Evolutionary conservation across 2,329 filamentous ascomycete species (phyloP).

Genomic region (Trichoderma koningii): DNA sequence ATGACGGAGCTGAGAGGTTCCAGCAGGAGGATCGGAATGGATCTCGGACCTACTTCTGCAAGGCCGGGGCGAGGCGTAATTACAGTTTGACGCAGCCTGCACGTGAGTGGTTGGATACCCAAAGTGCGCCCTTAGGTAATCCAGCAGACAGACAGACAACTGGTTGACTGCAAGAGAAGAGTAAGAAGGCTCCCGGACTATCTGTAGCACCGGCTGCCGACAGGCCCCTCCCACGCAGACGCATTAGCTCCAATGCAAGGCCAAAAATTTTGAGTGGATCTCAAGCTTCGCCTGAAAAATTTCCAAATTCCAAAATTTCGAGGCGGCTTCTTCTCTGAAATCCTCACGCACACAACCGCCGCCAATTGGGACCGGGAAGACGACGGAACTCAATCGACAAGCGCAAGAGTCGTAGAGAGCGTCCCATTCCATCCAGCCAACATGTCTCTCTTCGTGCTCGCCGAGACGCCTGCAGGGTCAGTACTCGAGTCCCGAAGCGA

Average conservation of each 20-base stretch:
- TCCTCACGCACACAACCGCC: constrained; percentile 40
- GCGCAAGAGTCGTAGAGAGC: constrained; percentile 39
- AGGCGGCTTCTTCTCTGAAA: constrained; percentile 39
- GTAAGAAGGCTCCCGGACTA: constrained; percentile 30
- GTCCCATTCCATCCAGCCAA: constrained; percentile 41
- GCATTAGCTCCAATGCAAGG: constrained; percentile 40
- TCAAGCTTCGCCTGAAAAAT: constrained; percentile 46
- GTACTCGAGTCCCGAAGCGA: constrained; percentile 36
- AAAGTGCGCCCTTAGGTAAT: not conserved
- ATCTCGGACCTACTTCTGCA: constrained; percentile 22
- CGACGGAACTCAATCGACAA: constrained; percentile 38
- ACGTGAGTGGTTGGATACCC: constrained; percentile 30
- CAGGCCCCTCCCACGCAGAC: constrained; percentile 35
- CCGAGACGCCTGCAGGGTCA: constrained; percentile 84
- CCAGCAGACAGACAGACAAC: too few relatives aligned
- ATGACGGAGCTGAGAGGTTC: too few relatives aligned
- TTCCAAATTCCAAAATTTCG: constrained; percentile 40
- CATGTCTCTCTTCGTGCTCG: constrained; percentile 91
- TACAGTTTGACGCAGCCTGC: constrained; percentile 25
- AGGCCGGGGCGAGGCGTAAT: constrained; percentile 18
- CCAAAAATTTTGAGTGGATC: constrained; percentile 47
- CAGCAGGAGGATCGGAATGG: not conserved
- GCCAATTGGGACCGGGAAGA: constrained; percentile 43
- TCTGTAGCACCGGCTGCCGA: constrained; percentile 35
- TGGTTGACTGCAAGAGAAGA: too few relatives aligned